Evolutionary conservation across 2,329 filamentous ascomycete species (phyloP).

Genomic region (Drechslerella stenobrocha): DNA sequence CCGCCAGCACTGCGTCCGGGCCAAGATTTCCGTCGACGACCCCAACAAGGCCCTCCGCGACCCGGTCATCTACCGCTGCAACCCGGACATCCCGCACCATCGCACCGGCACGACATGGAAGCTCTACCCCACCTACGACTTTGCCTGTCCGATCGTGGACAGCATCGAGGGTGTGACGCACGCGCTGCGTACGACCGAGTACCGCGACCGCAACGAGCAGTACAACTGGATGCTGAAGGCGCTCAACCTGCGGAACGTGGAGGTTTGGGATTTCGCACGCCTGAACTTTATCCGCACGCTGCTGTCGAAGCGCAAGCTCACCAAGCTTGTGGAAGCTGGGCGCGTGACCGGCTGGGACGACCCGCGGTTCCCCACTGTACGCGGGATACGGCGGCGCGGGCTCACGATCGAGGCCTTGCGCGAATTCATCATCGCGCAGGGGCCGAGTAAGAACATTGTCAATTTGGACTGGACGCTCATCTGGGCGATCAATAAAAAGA

Average conservation of each 20-base stretch:
- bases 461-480: constrained; percentile 79
- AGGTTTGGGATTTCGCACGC: constrained; percentile 83
- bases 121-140: constrained; percentile 85
- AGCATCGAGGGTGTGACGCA: constrained; percentile 80
- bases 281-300: constrained; percentile 84
- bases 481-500: constrained; percentile 76
- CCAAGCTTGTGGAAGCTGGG: constrained; percentile 76
- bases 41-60: constrained; percentile 95
- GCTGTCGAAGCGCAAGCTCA: constrained; percentile 82
- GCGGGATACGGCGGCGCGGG: constrained; percentile 75
- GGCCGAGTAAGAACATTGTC: constrained; percentile 79
- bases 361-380: constrained; percentile 81
- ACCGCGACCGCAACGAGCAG: constrained; percentile 81
- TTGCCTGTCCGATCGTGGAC: constrained; percentile 80
- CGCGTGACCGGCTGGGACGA: constrained; percentile 84
- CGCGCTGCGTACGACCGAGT: constrained; percentile 80
- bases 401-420: constrained; percentile 77
- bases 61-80: constrained; percentile 96
- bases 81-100: constrained; percentile 68
- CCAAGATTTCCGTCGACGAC: constrained; percentile 88
- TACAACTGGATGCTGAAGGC: constrained; percentile 83
- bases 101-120: constrained; percentile 79
- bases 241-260: constrained; percentile 72
- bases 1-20: constrained; percentile 83
- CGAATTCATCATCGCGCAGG: constrained; percentile 83